Conservation (phyloP, 768 basidiomycete genomes). For the Podaxis rugospora region DNA sequence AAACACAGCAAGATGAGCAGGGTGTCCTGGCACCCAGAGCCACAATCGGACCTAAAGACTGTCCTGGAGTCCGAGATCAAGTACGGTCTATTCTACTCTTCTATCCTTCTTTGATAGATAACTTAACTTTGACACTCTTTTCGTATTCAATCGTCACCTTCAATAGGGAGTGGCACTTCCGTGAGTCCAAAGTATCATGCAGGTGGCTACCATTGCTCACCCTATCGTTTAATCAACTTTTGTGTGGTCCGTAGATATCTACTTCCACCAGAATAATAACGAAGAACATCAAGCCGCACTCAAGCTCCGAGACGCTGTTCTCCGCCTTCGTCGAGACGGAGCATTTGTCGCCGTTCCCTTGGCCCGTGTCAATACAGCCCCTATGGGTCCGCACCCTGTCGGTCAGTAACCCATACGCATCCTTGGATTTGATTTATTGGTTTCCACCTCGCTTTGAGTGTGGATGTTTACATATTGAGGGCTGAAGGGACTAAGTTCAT, state of each 20-base stretch:
- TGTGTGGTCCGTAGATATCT: constrained; percentile 54
- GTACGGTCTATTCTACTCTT: constrained; percentile 26
- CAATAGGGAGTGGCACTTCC: constrained; percentile 75
- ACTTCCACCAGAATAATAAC: constrained; percentile 67
- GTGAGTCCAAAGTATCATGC: constrained; percentile 31
- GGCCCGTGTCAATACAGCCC: constrained; percentile 62
- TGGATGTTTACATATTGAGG: background rate
- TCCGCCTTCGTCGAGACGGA: constrained; percentile 66
- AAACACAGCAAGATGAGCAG: background rate
- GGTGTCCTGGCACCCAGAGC: constrained; percentile 5
- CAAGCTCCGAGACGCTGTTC: constrained; percentile 64
- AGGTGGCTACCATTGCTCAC: too few relatives aligned
- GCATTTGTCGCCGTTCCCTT: constrained; percentile 79
- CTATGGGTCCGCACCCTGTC: constrained; percentile 73
- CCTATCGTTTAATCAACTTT: too few relatives aligned
- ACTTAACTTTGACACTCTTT: background rate
- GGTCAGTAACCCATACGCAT: constrained; percentile 37
- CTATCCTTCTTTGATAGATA: background rate
- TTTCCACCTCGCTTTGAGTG: background rate
- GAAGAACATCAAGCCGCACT: constrained; percentile 62
- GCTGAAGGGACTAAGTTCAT: background rate
- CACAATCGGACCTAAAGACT: constrained; percentile 44
- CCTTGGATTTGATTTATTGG: background rate
- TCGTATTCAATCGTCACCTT: background rate
- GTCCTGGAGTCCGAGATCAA: constrained; percentile 63